A percentile compares a stretch with the other conserved stretches of the same genome.
Evolutionary conservation across 106 monocot genomes (phyloP).

Genomic region (Dioscorea zingiberensis): DNA sequence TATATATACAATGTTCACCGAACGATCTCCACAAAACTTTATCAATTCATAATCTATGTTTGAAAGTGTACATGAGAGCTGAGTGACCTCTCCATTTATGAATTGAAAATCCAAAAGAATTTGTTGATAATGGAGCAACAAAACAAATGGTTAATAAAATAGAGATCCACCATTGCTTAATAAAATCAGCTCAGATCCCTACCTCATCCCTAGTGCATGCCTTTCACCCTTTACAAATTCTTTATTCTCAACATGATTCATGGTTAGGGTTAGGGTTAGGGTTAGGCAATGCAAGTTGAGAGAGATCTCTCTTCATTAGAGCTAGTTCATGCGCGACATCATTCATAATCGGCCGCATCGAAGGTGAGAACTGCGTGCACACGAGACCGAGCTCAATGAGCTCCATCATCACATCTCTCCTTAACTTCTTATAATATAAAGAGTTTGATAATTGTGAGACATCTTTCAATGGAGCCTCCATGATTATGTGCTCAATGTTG

Average conservation of each 20-base stretch:
- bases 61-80: too few relatives aligned
- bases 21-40: neutral
- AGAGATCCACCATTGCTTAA: slow-evolving; percentile 4
- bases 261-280: neutral
- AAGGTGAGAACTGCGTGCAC: slow-evolving; percentile 33
- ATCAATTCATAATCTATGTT: neutral
- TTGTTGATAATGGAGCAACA: slow-evolving; percentile 6
- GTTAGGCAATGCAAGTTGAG: slow-evolving; percentile 9
- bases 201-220: neutral
- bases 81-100: slow-evolving; percentile 31
- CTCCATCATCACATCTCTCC: slow-evolving; percentile 20
- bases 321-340: slow-evolving; percentile 52
- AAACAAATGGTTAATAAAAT: slow-evolving; percentile 7
- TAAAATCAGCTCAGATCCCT: neutral
- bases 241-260: slow-evolving; percentile 13
- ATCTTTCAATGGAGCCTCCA: slow-evolving; percentile 1
- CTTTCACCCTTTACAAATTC: slow-evolving; percentile 5
- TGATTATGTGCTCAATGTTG: slow-evolving; percentile 26
- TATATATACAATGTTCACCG: neutral
- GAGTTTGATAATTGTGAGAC: neutral
- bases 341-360: slow-evolving; percentile 44
- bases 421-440: slow-evolving; percentile 4
- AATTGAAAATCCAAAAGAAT: slow-evolving; percentile 23
- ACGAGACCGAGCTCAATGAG: slow-evolving; percentile 40
- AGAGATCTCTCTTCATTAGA: slow-evolving; percentile 35